These are phyloP conservation scores for Vitis hybrid DNA, from an alignment of 177 flowering plant species.

Conservation along the genomic window DNA sequence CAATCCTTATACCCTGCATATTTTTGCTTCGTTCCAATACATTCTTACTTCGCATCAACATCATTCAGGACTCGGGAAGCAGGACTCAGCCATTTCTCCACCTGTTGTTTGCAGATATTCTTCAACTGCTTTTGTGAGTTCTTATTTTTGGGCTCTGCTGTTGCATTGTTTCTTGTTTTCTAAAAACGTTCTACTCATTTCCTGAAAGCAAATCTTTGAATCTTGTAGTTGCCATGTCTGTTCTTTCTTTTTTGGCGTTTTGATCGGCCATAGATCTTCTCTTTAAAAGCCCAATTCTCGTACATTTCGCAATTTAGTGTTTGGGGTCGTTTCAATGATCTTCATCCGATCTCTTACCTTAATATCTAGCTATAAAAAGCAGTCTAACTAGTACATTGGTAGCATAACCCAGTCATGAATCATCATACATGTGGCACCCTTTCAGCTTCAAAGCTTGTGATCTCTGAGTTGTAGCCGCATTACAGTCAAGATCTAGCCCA, in stretches of 20 bases:
- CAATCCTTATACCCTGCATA: constrained; percentile 7
- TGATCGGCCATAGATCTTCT: not conserved
- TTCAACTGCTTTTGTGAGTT: not conserved
- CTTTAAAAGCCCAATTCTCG: not conserved
- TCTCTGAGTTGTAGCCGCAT: constrained; percentile 8
- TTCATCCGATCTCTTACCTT: not conserved
- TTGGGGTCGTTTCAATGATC: not conserved
- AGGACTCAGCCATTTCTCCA: not conserved
- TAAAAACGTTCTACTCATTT: not conserved
- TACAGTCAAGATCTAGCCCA: constrained; percentile 15
- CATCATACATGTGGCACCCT: not conserved
- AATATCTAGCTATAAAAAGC: not conserved
- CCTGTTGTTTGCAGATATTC: not conserved
- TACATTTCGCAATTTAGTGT: not conserved
- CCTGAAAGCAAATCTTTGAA: not conserved
- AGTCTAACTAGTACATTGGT: not conserved
- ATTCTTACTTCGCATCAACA: constrained; percentile 10
- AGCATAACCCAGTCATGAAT: not conserved
- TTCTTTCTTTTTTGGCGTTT: too few species aligned
- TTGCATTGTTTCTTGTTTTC: not conserved
- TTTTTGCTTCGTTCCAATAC: constrained; percentile 14
- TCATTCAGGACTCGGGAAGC: not conserved
- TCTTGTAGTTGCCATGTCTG: too few species aligned
- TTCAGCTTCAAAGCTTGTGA: not conserved
- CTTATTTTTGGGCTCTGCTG: not conserved